Conservation (phyloP, 495 filamentous ascomycete genomes). For the Neurospora africana region DNA sequence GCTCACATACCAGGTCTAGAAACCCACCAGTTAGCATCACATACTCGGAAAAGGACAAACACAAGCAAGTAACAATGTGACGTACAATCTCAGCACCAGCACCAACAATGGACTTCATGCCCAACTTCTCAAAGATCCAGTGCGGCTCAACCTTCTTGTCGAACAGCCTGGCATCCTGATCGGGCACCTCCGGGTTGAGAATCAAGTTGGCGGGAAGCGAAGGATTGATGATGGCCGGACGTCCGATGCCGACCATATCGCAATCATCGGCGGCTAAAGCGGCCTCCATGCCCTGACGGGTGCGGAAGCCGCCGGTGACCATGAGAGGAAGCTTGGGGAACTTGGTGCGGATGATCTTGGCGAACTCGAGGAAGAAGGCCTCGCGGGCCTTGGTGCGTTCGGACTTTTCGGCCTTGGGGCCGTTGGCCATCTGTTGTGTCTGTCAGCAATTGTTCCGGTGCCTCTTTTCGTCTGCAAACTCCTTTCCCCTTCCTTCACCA, state of each 20-base stretch:
- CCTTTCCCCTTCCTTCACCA: neutral
- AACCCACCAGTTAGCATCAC: neutral
- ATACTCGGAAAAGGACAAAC: neutral
- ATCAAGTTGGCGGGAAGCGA: constrained; percentile 37
- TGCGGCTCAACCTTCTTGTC: constrained; percentile 27
- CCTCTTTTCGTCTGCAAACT: too few species aligned
- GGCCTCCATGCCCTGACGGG: constrained; percentile 40
- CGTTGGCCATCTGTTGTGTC: constrained; percentile 3
- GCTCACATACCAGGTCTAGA: neutral
- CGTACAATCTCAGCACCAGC: neutral
- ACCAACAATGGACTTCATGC: constrained; percentile 24
- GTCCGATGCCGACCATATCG: constrained; percentile 47
- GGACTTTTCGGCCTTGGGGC: constrained; percentile 9
- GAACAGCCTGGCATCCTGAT: constrained; percentile 36
- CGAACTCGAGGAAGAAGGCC: constrained; percentile 53
- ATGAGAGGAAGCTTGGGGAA: constrained; percentile 36
- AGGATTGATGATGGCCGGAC: constrained; percentile 43
- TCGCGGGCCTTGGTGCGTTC: constrained; percentile 41
- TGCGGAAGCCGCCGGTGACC: constrained; percentile 45
- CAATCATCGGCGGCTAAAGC: constrained; percentile 43
- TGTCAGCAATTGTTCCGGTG: neutral
- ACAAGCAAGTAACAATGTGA: neutral
- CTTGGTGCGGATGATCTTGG: constrained; percentile 31
- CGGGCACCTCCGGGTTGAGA: constrained; percentile 40
- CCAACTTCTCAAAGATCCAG: constrained; percentile 25